Base-by-base conservation (phyloP, 106 monocot genomes). In the Amphibolis antarctica region DNA sequence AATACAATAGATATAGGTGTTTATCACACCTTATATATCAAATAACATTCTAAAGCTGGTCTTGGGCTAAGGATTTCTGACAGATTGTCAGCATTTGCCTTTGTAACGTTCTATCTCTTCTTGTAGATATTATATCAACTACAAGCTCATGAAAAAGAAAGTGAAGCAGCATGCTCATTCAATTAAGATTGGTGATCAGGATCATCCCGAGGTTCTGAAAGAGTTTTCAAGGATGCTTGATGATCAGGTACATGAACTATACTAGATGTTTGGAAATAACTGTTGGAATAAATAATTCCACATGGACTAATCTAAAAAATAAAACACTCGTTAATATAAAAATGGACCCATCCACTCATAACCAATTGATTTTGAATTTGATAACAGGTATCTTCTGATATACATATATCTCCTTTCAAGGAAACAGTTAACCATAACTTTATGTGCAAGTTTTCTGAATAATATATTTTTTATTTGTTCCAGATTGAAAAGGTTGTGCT, bases 61-160 rank as follows among this genome's bases (percentile, higher is more conserved):
- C 36, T 36, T 4, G 7, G 36, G 36, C 36, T 36, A 36, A 36
- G 2, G 36, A 4, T 36, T 36, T 36, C 4, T 36, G 7, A 36
- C 7, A 36, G 7, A 36, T n/a, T n/a, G n/a, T n/a, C n/a, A 36
- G 36, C 4, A 7, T 36, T 36, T 36, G 36, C n/a, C 4, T 36
- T 70, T 30, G 27, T 50, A 21, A 31, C 29, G 25, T 30, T 52
- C 19, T 58, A 17, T 69, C 30, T 77, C 11, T 68, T 15, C 55
- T 67, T 66, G 9, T 75, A 96, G 96, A 56, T 90, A 83, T 74
- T 96, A 96, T 55, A 86, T 96, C 21, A 82, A 90, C 70, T 96
- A 96, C 82, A 96, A 96, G 66, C 72, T 86, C 71, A 90, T 96
- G 96, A 96, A 96, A 79, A 96, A 90, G 68, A 86, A 75, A 67